A percentile compares a stretch with the other conserved stretches of the same genome.
Conservation (phyloP, 257 asterid genomes). For the Ehretia macrophylla region DNA sequence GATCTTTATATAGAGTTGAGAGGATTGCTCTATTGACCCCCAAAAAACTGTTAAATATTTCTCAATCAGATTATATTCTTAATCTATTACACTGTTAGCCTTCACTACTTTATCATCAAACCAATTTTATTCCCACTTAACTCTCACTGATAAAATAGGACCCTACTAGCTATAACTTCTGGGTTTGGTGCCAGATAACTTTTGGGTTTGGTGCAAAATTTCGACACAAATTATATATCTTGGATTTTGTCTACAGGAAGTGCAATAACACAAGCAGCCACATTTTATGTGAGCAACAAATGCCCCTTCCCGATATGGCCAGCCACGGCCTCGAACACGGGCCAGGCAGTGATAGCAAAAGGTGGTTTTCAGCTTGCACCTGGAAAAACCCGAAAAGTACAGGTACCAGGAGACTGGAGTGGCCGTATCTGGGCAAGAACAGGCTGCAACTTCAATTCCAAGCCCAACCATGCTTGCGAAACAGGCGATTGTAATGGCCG, state of each 20-base stretch:
- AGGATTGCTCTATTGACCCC: too few relatives aligned
- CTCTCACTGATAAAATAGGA: too few relatives aligned
- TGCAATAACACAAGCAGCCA: slow-evolving; percentile 36
- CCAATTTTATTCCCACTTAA: too few relatives aligned
- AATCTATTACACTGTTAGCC: too few relatives aligned
- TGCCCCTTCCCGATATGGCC: slow-evolving; percentile 93
- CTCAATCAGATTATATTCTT: too few relatives aligned
- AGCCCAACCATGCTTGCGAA: slow-evolving; percentile 45
- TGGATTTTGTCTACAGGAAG: slow-evolving; percentile 26
- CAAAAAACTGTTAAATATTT: too few relatives aligned
- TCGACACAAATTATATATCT: neutral
- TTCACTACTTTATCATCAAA: too few relatives aligned
- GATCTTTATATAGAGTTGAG: too few relatives aligned
- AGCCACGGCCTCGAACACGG: slow-evolving; percentile 70
- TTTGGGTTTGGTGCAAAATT: too few relatives aligned
- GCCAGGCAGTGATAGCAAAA: slow-evolving; percentile 59
- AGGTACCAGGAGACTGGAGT: slow-evolving; percentile 59
- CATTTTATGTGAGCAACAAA: slow-evolving; percentile 57
- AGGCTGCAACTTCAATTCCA: slow-evolving; percentile 48
- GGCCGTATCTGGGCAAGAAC: slow-evolving; percentile 95
- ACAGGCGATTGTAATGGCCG: slow-evolving; percentile 59
- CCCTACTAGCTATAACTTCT: too few relatives aligned
- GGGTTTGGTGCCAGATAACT: too few relatives aligned
- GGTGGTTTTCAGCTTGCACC: slow-evolving; percentile 78
- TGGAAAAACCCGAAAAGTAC: slow-evolving; percentile 25